Percentiles rank a stretch among this genome's conserved stretches.
phyloP scores from a whole-genome alignment of 2,329 filamentous ascomycete genomes.

The Chaetomium olivaceum region DNA sequence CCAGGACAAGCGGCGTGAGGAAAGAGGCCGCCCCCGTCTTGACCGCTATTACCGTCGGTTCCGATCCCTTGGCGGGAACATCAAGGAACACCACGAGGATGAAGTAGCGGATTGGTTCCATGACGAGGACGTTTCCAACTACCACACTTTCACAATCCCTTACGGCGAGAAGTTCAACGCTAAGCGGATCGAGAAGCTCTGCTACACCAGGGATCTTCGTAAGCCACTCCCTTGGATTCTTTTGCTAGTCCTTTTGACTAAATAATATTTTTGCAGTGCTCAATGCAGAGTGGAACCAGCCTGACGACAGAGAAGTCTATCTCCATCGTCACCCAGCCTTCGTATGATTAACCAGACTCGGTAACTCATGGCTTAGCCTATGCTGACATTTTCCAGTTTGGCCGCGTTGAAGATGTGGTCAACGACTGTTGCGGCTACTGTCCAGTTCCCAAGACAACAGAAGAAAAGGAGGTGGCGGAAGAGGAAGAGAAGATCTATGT shows the following conservation, averaged over 20 bases:
- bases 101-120: constrained; percentile 83
- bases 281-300: constrained; percentile 84
- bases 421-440: constrained; percentile 81
- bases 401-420: constrained; percentile 71
- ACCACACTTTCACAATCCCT: constrained; percentile 73
- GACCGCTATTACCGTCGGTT: constrained; percentile 43
- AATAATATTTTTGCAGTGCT: constrained; percentile 49
- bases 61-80: constrained; percentile 61
- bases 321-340: constrained; percentile 85
- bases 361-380: background rate
- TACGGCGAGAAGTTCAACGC: constrained; percentile 64
- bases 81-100: constrained; percentile 76
- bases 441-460: constrained; percentile 65
- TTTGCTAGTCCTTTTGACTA: background rate
- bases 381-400: constrained; percentile 51
- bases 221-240: constrained; percentile 24
- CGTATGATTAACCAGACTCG: constrained; percentile 27
- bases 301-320: constrained; percentile 71
- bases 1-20: constrained; percentile 65
- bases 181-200: constrained; percentile 75
- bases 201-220: constrained; percentile 75
- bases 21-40: constrained; percentile 67
- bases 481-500: constrained; percentile 76
- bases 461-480: constrained; percentile 70
- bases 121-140: constrained; percentile 74